Evolutionary conservation across 495 filamentous ascomycete species (phyloP).

Genomic region (Penicillium atrosanguineum): DNA sequence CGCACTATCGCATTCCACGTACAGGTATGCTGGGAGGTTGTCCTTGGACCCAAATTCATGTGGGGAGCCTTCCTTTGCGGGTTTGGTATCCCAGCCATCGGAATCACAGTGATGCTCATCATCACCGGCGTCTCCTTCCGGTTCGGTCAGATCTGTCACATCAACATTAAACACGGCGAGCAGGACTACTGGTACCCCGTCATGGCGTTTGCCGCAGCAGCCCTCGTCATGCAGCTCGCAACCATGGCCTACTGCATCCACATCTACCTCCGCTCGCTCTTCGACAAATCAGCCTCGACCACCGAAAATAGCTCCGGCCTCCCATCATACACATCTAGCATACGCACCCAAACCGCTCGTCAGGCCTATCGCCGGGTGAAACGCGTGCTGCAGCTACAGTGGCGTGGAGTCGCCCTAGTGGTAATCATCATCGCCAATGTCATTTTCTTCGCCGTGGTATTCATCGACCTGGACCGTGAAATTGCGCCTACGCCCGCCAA

Average conservation of each 20-base stretch:
- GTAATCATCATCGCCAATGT: conserved; percentile 85
- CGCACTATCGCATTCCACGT: conserved; percentile 89
- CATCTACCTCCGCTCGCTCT: conserved; percentile 81
- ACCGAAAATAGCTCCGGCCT: conserved; percentile 69
- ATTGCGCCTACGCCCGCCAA: conserved; percentile 55
- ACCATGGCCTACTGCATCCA: conserved; percentile 94
- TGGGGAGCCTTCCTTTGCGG: conserved; percentile 76
- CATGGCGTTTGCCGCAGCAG: conserved; percentile 71
- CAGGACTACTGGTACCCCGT: conserved; percentile 90
- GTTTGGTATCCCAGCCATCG: conserved; percentile 76
- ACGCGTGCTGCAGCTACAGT: conserved; percentile 88
- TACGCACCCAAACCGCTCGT: conserved; percentile 78
- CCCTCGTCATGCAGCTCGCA: conserved; percentile 75
- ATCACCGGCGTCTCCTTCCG: conserved; percentile 92
- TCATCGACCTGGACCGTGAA: conserved; percentile 78
- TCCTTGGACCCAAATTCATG: conserved; percentile 88
- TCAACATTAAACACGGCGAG: conserved; percentile 78
- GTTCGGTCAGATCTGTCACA: conserved; percentile 87
- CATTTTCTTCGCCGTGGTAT: conserved; percentile 86
- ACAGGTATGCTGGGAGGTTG: conserved; percentile 95
- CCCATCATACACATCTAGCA: conserved; percentile 75
- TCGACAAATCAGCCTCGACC: conserved; percentile 57
- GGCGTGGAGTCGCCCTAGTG: conserved; percentile 85
- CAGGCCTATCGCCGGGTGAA: conserved; percentile 84
- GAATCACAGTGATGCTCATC: conserved; percentile 69